Evolutionary conservation across 495 filamentous ascomycete species (phyloP).

Genomic region (Talaromyces thailandensis): DNA sequence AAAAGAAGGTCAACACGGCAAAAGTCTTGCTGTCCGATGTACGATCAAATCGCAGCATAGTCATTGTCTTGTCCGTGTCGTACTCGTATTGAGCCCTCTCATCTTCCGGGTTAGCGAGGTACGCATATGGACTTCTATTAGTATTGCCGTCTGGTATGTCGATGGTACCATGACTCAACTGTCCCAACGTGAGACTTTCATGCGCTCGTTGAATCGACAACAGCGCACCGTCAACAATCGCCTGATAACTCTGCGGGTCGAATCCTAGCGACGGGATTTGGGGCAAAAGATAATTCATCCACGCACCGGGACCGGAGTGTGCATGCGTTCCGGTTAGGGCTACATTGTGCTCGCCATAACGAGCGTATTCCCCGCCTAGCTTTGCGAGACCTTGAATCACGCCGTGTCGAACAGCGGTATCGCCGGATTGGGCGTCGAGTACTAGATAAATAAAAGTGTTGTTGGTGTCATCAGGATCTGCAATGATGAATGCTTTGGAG

Average conservation of each 20-base stretch:
- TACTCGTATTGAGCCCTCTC: slow-evolving; percentile 67
- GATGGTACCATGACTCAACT: slow-evolving; percentile 64
- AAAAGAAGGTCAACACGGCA: slow-evolving; percentile 85
- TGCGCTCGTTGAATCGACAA: slow-evolving; percentile 78
- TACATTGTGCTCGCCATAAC: slow-evolving; percentile 77
- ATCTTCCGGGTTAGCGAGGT: slow-evolving; percentile 76
- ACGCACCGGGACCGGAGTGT: slow-evolving; percentile 86
- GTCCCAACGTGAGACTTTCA: slow-evolving; percentile 59
- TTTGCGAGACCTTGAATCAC: slow-evolving; percentile 62
- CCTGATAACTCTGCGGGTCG: slow-evolving; percentile 77
- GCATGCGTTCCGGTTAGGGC: slow-evolving; percentile 91
- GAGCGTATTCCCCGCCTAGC: slow-evolving; percentile 58
- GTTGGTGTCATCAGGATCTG: slow-evolving; percentile 49
- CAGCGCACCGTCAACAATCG: slow-evolving; percentile 81
- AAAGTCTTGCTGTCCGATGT: slow-evolving; percentile 62
- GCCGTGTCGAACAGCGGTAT: slow-evolving; percentile 83
- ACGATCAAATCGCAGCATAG: slow-evolving; percentile 70
- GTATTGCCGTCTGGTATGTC: slow-evolving; percentile 75
- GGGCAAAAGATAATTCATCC: slow-evolving; percentile 92
- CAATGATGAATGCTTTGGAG: slow-evolving; percentile 86
- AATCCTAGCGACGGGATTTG: slow-evolving; percentile 91
- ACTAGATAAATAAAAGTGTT: slow-evolving; percentile 85
- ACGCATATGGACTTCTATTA: slow-evolving; percentile 85
- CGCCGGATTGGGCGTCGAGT: slow-evolving; percentile 79
- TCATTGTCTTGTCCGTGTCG: slow-evolving; percentile 83